Conservation (phyloP, 1,284 basidiomycete genomes). For the Puccinia polysora region DNA sequence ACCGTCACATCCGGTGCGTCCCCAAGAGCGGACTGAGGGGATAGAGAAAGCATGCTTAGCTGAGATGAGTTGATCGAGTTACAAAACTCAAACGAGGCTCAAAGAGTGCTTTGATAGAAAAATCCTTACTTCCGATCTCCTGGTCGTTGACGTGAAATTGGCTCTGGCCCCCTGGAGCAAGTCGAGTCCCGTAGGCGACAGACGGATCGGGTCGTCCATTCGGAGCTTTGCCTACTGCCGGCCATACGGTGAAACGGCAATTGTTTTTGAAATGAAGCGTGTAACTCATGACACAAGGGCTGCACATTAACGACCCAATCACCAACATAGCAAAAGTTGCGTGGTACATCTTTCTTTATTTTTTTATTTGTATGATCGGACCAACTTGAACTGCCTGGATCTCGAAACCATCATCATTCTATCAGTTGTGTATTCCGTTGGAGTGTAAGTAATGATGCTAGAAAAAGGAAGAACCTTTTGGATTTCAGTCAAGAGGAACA, state of each 20-base stretch:
- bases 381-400: no score
- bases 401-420: no score
- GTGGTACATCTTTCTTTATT: no score
- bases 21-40: constrained; percentile 46
- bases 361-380: no score
- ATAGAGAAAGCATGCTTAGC: constrained; percentile 10
- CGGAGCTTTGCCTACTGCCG: constrained; percentile 46
- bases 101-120: constrained; percentile 36
- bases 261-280: constrained; percentile 46
- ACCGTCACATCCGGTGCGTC: constrained; percentile 46
- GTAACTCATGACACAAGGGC: no score
- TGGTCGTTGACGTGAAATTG: constrained; percentile 42
- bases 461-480: no score
- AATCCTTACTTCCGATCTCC: constrained; percentile 42
- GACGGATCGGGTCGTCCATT: constrained; percentile 45
- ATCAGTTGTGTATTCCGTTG: no score
- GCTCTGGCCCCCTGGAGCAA: constrained; percentile 30
- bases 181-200: constrained; percentile 38
- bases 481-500: no score
- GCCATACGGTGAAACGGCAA: constrained; percentile 44
- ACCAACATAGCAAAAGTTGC: no score
- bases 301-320: no score
- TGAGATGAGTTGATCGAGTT: background rate
- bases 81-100: background rate
- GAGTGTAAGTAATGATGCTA: no score